Evolutionary conservation across 208 protist genomes (phyloP), one percentile per base, ranked within the genome.

Genomic region (Leishmania aethiopica): DNA sequence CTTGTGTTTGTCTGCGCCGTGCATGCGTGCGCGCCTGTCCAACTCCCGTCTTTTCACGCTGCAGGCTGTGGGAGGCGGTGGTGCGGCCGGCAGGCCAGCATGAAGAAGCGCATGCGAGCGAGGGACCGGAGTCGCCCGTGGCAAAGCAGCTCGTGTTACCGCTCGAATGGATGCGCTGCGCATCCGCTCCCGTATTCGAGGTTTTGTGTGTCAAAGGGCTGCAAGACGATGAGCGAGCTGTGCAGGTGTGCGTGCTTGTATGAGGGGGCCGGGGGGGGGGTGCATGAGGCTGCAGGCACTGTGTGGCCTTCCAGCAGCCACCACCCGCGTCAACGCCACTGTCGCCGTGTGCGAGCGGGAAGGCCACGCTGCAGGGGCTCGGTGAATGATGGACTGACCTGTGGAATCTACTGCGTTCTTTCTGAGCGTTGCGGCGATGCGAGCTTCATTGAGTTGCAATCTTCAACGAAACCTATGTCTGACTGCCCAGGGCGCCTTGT

Each of bases 91-190:
- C 28, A 40, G 19, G 57, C 32, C 35, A 64, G 51, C 37, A 11
- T 6, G 40, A n/a, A 11, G 28, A 45, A 51, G 57, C 25, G 74
- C 49, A 32, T 42, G 22, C 22, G 25, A 51, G 69, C 28, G 45
- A 49, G 75, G 70, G 59, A 32, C 37, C 25, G 40, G 69, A 1
- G 25, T 22, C 69, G 32, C 28, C 32, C 4, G 72, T 57, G 72
- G n/a, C 28, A 25, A 85, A 84, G 90, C 90, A 92, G 83, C 81
- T 88, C 92, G 93, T 96, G 93, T 96, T 96, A 95, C 93, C 91
- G 86, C 83, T 88, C 72, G 74, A 84, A 80, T 77, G 55, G 80
- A 75, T 60, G 40, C 78, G 11, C 45, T 76, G 70, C n/a, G 82
- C 42, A 79, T 79, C 64, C 66, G 70, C 59, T 35, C 72, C 79